Conservation (phyloP, 2,329 filamentous ascomycete genomes). For the Trichophyton simii region DNA sequence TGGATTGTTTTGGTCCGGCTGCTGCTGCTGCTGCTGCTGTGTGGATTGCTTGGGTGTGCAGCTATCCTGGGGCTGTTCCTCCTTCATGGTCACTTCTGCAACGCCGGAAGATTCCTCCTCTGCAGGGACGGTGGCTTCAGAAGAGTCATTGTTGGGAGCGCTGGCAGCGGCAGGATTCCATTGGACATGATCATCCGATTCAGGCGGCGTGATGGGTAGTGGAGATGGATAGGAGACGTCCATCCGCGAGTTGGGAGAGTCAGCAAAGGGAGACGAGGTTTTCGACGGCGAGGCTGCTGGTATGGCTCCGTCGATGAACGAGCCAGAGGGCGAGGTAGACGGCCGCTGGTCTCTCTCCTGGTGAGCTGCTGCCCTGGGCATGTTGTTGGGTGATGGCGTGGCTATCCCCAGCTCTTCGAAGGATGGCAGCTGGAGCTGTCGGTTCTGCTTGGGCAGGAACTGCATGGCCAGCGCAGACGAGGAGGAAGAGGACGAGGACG, state of each 20-base stretch:
- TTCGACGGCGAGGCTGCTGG: neutral
- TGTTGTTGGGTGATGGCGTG: constrained; percentile 21
- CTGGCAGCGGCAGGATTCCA: constrained; percentile 26
- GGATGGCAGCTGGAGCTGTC: constrained; percentile 39
- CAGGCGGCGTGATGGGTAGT: constrained; percentile 32
- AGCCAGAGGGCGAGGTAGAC: neutral
- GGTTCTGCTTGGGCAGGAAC: constrained; percentile 25
- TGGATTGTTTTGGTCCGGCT: neutral
- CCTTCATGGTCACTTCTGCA: neutral
- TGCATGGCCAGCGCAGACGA: constrained; percentile 24
- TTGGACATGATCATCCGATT: constrained; percentile 27
- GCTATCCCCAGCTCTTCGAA: constrained; percentile 42
- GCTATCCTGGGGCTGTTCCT: neutral
- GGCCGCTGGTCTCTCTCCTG: neutral
- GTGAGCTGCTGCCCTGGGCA: neutral
- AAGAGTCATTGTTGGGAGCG: constrained; percentile 20
- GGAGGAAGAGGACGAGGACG: constrained; percentile 18
- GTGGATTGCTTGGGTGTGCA: constrained; percentile 1
- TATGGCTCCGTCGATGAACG: neutral
- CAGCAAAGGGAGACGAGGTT: neutral
- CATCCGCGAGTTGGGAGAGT: constrained; percentile 6
- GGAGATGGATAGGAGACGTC: constrained; percentile 23
- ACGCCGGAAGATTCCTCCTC: neutral
- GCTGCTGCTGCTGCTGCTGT: constrained; percentile 1
- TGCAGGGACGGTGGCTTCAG: neutral